Evolutionary conservation across 2,329 filamentous ascomycete genomes (phyloP).

Genomic region (Microcyclospora tardicrescens): DNA sequence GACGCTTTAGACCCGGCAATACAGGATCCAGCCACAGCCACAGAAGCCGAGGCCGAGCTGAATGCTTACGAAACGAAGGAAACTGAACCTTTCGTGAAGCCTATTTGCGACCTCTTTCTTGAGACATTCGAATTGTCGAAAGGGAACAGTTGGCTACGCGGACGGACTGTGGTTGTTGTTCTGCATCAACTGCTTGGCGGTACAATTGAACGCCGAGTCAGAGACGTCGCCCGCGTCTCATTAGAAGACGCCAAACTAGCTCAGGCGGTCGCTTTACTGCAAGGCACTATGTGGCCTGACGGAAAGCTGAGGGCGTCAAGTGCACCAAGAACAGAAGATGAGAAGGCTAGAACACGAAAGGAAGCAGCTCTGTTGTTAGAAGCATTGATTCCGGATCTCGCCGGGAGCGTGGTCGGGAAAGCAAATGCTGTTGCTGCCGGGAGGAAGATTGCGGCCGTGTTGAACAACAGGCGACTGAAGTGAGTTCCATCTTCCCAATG

Average conservation of each 20-base stretch:
- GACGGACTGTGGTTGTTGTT: constrained; percentile 88
- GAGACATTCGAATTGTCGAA: constrained; percentile 90
- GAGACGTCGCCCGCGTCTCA: constrained; percentile 64
- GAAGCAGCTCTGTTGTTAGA: constrained; percentile 84
- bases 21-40: constrained; percentile 38
- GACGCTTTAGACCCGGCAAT: constrained; percentile 26
- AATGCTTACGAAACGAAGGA: constrained; percentile 86
- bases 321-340: constrained; percentile 49
- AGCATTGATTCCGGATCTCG: constrained; percentile 80
- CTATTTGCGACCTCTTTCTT: constrained; percentile 93
- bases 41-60: constrained; percentile 84
- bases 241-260: constrained; percentile 68
- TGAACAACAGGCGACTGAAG: constrained; percentile 89
- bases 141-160: constrained; percentile 94
- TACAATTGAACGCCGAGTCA: constrained; percentile 89
- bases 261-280: constrained; percentile 60
- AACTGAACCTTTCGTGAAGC: constrained; percentile 90
- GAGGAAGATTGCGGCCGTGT: constrained; percentile 72
- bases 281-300: constrained; percentile 70
- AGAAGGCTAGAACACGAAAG: constrained; percentile 68
- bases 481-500: constrained; percentile 36
- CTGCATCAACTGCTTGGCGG: constrained; percentile 90
- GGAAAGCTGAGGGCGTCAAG: constrained; percentile 40
- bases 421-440: constrained; percentile 85
- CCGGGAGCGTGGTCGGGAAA: constrained; percentile 82